These are phyloP conservation scores for Phaeosphaeria sp. DNA, from an alignment of 2,329 filamentous ascomycete genomes.

Conservation along the genomic window DNA sequence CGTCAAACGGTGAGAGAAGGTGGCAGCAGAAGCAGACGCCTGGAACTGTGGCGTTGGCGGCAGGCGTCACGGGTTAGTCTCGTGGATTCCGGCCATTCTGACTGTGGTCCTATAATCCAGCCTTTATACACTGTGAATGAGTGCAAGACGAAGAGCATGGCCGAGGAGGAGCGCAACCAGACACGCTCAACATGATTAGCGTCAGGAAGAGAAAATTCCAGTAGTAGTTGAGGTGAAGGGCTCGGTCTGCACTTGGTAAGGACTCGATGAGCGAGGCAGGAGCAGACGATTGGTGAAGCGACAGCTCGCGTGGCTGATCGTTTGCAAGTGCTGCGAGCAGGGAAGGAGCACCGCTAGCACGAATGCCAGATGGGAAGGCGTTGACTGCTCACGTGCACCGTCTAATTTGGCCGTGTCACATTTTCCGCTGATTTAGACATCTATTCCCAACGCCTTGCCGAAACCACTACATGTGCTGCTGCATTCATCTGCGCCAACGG, in stretches of 20 bases:
- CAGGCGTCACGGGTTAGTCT: not conserved
- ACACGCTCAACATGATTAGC: not conserved
- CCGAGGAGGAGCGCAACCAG: not conserved
- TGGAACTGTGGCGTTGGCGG: not conserved
- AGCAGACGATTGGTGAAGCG: not conserved
- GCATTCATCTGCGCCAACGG: not conserved
- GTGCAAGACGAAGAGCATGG: not conserved
- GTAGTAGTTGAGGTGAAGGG: not conserved
- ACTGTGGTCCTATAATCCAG: not conserved
- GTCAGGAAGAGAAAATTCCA: not conserved
- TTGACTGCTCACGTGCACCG: not conserved
- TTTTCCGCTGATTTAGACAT: not conserved
- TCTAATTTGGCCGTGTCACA: not conserved
- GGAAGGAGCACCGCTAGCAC: not conserved
- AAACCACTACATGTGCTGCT: not conserved
- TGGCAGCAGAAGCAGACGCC: not conserved
- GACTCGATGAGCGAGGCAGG: not conserved
- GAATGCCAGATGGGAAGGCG: conserved; percentile 1
- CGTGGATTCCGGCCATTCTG: not conserved
- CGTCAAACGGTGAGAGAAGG: not conserved
- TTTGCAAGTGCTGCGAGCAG: not conserved
- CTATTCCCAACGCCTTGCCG: not conserved
- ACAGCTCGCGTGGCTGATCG: not conserved
- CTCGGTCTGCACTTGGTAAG: not conserved
- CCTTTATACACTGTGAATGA: not conserved